A percentile compares a stretch with the other conserved stretches of the same genome.
Evolutionary conservation across 2,329 filamentous ascomycete genomes (phyloP).

Genomic region (Xylariaceae sp.): DNA sequence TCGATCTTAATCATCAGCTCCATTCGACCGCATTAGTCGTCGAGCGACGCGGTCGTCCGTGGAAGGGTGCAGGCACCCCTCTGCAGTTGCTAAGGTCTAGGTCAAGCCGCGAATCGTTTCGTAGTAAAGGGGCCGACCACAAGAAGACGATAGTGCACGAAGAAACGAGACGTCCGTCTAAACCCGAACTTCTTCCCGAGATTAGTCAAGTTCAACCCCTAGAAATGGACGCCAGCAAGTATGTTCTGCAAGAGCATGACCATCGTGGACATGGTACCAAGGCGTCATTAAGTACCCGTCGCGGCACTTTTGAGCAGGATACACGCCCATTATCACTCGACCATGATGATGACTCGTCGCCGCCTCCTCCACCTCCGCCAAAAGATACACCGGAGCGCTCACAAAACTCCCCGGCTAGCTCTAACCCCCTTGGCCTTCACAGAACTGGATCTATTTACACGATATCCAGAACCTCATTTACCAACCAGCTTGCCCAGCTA

Average conservation of each 20-base stretch:
- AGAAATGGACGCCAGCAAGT: constrained; percentile 69
- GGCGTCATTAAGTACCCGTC: constrained; percentile 51
- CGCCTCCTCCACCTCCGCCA: constrained; percentile 38
- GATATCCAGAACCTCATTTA: constrained; percentile 84
- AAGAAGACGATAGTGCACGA: constrained; percentile 12
- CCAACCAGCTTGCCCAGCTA: constrained; percentile 85
- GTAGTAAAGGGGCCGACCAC: constrained; percentile 21
- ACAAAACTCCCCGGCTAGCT: constrained; percentile 55
- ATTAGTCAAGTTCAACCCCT: constrained; percentile 46
- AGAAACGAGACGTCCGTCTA: constrained; percentile 19
- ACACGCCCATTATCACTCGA: constrained; percentile 36
- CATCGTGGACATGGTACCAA: constrained; percentile 61
- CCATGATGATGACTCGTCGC: constrained; percentile 32
- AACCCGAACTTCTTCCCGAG: constrained; percentile 44
- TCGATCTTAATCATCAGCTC: constrained; percentile 62
- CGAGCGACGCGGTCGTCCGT: constrained; percentile 63
- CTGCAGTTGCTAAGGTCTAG: constrained; percentile 35
- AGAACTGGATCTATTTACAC: constrained; percentile 88
- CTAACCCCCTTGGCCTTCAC: constrained; percentile 59
- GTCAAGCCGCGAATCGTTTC: constrained; percentile 31
- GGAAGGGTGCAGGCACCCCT: constrained; percentile 60
- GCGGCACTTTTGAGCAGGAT: constrained; percentile 52
- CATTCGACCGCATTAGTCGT: constrained; percentile 47
- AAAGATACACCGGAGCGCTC: constrained; percentile 52
- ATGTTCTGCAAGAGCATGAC: constrained; percentile 64